phyloP scores from a whole-genome alignment of 257 asterid species.

The Verbascum thapsus region DNA sequence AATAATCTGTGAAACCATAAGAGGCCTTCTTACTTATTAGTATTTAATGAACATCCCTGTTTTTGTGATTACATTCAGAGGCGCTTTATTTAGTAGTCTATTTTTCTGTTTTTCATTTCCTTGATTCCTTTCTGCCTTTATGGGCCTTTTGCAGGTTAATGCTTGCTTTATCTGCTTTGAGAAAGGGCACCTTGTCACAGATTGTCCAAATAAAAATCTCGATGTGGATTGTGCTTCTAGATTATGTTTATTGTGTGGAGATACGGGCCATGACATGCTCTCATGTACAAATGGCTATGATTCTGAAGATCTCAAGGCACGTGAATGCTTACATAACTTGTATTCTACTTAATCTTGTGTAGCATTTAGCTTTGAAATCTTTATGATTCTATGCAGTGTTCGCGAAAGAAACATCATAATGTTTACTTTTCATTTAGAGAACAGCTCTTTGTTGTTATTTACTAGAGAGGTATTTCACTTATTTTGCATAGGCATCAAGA shows the following conservation, averaged over 20 bases:
- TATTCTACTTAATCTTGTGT: neutral
- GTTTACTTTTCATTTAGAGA: no score
- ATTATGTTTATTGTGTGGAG: conserved; percentile 50
- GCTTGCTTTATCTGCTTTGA: conserved; percentile 37
- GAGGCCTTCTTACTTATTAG: neutral
- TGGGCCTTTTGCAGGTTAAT: conserved; percentile 36
- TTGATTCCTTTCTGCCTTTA: conserved; percentile 10
- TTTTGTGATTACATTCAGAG: no score
- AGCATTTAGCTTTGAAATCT: neutral
- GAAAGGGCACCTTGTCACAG: conserved; percentile 38
- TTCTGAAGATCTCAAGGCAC: conserved; percentile 57
- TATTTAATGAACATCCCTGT: no score
- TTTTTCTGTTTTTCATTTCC: neutral
- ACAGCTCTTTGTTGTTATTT: no score
- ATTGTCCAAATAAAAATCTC: conserved; percentile 39
- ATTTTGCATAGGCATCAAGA: no score
- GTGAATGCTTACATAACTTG: neutral
- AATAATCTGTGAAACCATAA: neutral
- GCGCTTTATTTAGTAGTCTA: no score
- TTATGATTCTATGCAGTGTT: neutral
- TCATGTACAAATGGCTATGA: conserved; percentile 42
- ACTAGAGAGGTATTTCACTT: no score
- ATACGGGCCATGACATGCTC: conserved; percentile 44
- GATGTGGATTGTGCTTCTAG: conserved; percentile 28
- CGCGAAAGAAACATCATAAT: neutral